phyloP scores from a whole-genome alignment of 306 rosid species.

The Vachellia collinsii region DNA sequence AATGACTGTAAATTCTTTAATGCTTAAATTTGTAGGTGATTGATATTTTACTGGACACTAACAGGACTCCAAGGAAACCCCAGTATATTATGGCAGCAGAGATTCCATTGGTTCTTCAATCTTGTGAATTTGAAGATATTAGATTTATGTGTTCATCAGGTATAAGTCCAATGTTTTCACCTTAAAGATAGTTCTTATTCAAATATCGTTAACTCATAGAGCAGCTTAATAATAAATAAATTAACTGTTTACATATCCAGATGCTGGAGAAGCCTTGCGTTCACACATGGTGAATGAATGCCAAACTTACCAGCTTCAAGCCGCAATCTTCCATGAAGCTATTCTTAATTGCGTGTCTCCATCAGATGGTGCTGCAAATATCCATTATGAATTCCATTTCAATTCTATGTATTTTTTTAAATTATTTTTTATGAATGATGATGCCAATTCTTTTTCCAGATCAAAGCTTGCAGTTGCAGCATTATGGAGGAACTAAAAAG shows the following conservation, averaged over 20 bases:
- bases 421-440: slow-evolving; percentile 19
- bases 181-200: slow-evolving; percentile 10
- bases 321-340: slow-evolving; percentile 83
- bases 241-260: slow-evolving; percentile 46
- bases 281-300: slow-evolving; percentile 69
- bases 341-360: slow-evolving; percentile 59
- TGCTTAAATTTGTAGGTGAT: slow-evolving; percentile 61
- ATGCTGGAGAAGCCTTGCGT: slow-evolving; percentile 60
- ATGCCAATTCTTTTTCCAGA: slow-evolving; percentile 52
- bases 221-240: slow-evolving; percentile 19
- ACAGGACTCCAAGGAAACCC: slow-evolving; percentile 73
- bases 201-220: neutral
- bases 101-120: slow-evolving; percentile 83
- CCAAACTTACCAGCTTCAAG: slow-evolving; percentile 71
- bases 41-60: slow-evolving; percentile 66
- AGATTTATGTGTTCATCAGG: slow-evolving; percentile 84
- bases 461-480: slow-evolving; percentile 40
- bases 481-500: slow-evolving; percentile 55
- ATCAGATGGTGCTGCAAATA: slow-evolving; percentile 53
- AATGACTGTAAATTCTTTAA: slow-evolving; percentile 18
- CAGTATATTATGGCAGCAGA: slow-evolving; percentile 86
- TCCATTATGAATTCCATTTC: slow-evolving; percentile 6
- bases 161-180: slow-evolving; percentile 45
- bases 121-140: slow-evolving; percentile 83
- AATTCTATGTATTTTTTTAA: slow-evolving; percentile 17